phyloP scores from a whole-genome alignment of 129 eudicot species.

The Kitagawia praeruptora region DNA sequence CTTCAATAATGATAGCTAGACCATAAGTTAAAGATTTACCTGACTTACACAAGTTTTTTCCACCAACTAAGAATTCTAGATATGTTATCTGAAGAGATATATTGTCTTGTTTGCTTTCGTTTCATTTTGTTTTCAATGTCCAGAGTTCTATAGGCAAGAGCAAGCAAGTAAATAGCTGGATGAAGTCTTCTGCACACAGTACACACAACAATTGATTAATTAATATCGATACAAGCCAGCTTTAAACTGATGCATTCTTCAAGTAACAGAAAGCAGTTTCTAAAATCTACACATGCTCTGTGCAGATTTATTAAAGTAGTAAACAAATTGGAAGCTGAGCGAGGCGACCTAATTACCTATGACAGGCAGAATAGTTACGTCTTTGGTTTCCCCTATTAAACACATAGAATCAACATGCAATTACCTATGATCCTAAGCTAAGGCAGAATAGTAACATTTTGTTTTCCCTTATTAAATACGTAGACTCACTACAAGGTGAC shows the following conservation, averaged over 20 bases:
- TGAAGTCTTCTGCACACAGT: conserved; percentile 72
- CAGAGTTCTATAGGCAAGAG: conserved; percentile 90
- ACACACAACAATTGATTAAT: background rate
- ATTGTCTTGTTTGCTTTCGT: conserved; percentile 36
- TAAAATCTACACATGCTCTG: background rate
- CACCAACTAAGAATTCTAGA: conserved; percentile 51
- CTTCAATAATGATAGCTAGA: background rate
- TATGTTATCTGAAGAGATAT: conserved; percentile 39
- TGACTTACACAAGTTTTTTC: conserved; percentile 40
- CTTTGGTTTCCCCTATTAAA: background rate
- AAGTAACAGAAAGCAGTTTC: background rate
- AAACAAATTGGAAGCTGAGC: background rate
- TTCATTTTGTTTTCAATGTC: conserved; percentile 75
- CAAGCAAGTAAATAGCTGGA: conserved; percentile 89
- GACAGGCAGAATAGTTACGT: background rate
- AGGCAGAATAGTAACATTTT: background rate
- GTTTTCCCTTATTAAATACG: background rate
- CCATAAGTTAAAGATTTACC: background rate
- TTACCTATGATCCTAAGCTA: background rate
- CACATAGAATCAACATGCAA: background rate
- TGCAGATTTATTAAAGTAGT: background rate
- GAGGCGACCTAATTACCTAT: background rate
- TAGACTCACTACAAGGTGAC: background rate
- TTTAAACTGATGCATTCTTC: background rate
- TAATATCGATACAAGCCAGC: background rate